phyloP scores from a whole-genome alignment of 331 rosid species.

The Malus hybrid region DNA sequence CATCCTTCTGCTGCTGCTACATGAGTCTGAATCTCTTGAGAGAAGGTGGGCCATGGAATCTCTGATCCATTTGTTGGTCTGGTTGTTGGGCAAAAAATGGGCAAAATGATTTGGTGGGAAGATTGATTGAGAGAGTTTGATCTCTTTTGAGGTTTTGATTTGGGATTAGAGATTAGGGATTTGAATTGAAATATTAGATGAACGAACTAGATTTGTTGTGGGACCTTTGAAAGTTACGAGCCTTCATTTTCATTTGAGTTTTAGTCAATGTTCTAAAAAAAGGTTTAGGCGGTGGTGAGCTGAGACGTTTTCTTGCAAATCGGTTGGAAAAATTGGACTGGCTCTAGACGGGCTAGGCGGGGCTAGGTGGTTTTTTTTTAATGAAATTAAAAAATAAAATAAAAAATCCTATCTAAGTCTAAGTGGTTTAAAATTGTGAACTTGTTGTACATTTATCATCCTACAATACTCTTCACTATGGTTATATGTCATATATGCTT shows the following conservation, averaged over 20 bases:
- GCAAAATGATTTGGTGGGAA: not conserved
- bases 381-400: too few relatives aligned
- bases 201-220: not conserved
- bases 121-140: not conserved
- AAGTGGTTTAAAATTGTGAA: too few relatives aligned
- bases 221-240: not conserved
- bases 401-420: too few relatives aligned
- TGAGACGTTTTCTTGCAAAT: too few relatives aligned
- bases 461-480: too few relatives aligned
- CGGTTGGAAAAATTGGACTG: too few relatives aligned
- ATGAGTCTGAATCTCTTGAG: constrained; percentile 54
- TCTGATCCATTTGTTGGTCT: constrained; percentile 33
- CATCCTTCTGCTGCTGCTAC: constrained; percentile 21
- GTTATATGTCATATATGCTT: too few relatives aligned
- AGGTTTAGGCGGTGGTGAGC: too few relatives aligned
- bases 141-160: not conserved
- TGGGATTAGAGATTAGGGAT: not conserved
- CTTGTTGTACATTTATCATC: too few relatives aligned
- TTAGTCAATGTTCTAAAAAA: not conserved
- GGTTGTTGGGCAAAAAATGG: not conserved
- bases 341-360: too few relatives aligned
- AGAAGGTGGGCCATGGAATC: constrained; percentile 53
- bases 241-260: not conserved
- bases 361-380: too few relatives aligned
- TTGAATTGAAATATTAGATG: not conserved